Conservation (phyloP, 352 stramenopile genomes). For the Phytophthora palmivora region DNA sequence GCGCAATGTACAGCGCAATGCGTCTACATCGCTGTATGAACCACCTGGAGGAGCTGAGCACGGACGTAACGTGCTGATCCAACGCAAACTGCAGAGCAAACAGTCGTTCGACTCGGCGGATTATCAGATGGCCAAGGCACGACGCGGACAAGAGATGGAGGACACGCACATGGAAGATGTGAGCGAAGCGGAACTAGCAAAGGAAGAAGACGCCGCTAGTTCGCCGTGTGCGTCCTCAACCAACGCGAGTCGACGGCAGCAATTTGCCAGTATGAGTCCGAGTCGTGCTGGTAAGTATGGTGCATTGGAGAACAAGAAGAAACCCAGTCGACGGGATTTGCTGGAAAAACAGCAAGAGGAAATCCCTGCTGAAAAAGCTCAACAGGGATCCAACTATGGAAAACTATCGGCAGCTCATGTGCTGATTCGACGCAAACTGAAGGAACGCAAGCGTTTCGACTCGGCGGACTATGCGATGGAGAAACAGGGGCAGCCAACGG, state of each 20-base stretch:
- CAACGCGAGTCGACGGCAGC: slow-evolving; percentile 16
- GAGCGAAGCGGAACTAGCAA: slow-evolving; percentile 10
- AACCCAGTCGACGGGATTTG: slow-evolving; percentile 40
- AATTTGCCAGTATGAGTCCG: slow-evolving; percentile 68
- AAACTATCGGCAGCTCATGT: slow-evolving; percentile 75
- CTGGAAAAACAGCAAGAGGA: slow-evolving; percentile 38
- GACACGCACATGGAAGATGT: slow-evolving; percentile 44
- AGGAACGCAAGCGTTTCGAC: slow-evolving; percentile 86
- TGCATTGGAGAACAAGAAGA: slow-evolving; percentile 38
- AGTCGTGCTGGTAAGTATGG: slow-evolving; percentile 58
- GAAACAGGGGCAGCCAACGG: slow-evolving; percentile 46
- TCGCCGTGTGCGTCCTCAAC: slow-evolving; percentile 55
- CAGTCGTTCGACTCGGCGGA: slow-evolving; percentile 80
- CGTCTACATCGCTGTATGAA: slow-evolving; percentile 11
- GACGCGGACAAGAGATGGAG: slow-evolving; percentile 20
- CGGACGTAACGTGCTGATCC: slow-evolving; percentile 72
- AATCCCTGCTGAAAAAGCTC: background rate
- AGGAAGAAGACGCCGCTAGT: slow-evolving; percentile 32
- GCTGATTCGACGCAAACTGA: slow-evolving; percentile 80
- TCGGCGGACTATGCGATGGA: slow-evolving; percentile 85
- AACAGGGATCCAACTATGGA: slow-evolving; percentile 55
- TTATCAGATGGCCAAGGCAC: slow-evolving; percentile 63
- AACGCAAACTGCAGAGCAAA: slow-evolving; percentile 77
- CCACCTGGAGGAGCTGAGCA: slow-evolving; percentile 44
- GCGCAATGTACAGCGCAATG: slow-evolving; percentile 21